These are phyloP conservation scores for Beauveria sp. DNA, from an alignment of 2,329 filamentous ascomycete species.

Conservation along the genomic window DNA sequence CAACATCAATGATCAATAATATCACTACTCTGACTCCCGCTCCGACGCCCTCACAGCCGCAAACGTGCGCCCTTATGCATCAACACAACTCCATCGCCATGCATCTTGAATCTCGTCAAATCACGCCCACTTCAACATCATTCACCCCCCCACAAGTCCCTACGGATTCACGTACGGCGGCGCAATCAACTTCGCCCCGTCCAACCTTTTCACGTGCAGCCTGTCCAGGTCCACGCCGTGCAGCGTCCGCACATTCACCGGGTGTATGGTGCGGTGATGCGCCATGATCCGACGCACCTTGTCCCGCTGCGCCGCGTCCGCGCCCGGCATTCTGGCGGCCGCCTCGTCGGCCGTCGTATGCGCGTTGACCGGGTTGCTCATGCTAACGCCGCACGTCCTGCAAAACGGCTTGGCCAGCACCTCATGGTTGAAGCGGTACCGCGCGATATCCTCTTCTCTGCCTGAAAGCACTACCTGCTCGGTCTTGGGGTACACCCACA, in stretches of 20 bases:
- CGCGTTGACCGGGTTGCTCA: constrained; percentile 26
- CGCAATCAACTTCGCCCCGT: constrained; percentile 22
- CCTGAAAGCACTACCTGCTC: constrained; percentile 34
- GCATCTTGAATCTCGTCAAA: not conserved
- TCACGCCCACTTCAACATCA: not conserved
- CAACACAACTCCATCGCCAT: no score
- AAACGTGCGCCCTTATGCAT: no score
- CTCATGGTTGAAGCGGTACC: constrained; percentile 28
- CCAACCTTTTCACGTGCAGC: constrained; percentile 17
- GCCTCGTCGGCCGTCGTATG: constrained; percentile 17
- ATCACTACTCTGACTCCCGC: no score
- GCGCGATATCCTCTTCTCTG: constrained; percentile 28
- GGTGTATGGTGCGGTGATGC: constrained; percentile 13
- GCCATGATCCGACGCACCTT: constrained; percentile 13
- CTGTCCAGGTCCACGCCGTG: constrained; percentile 28
- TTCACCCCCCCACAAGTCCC: constrained; percentile 1
- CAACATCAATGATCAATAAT: no score
- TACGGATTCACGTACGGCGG: constrained; percentile 35
- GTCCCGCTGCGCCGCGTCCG: constrained; percentile 26
- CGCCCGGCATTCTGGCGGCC: constrained; percentile 19
- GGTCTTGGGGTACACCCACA: constrained; percentile 36
- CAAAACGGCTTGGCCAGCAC: constrained; percentile 38
- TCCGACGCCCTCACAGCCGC: no score
- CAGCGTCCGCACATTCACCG: constrained; percentile 33
- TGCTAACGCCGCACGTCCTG: constrained; percentile 37